A percentile compares a stretch with the other conserved stretches of the same genome.
Conservation (phyloP, 2,329 filamentous ascomycete species). For the Beauveria rudraprayagi region DNA sequence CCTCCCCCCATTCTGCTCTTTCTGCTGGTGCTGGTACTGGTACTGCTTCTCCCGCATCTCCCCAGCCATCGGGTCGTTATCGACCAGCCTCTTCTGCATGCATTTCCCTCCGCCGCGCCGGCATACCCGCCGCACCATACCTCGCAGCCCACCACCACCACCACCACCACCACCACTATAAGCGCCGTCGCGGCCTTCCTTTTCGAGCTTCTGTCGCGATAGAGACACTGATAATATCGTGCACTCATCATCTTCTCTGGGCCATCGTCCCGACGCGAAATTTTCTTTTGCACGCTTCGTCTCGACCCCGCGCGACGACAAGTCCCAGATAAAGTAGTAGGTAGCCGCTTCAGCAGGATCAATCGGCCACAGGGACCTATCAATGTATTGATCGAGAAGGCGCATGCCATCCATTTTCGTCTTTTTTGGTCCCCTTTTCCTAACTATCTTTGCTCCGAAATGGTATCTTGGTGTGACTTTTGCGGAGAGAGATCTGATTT, state of each 20-base stretch:
- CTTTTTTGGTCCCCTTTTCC: neutral
- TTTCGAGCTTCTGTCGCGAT: neutral
- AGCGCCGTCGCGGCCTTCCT: neutral
- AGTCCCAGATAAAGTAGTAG: slow-evolving; percentile 5
- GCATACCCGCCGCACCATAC: neutral
- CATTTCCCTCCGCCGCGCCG: no score
- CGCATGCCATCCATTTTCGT: neutral
- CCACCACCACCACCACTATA: neutral
- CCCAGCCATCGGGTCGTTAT: neutral
- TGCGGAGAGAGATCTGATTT: no score
- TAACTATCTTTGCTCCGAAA: no score
- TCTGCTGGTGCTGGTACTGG: neutral
- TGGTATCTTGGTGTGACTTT: no score
- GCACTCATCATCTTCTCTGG: neutral
- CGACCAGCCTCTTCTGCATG: neutral
- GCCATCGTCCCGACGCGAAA: neutral
- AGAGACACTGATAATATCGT: neutral
- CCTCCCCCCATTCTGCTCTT: neutral
- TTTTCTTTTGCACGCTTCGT: neutral
- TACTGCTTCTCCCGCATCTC: neutral
- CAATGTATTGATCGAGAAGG: slow-evolving; percentile 7
- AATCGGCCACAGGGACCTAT: neutral
- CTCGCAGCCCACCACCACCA: neutral
- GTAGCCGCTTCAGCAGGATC: slow-evolving; percentile 1
- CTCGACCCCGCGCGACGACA: neutral